Percentiles rank a stretch among this genome's conserved stretches.
These are phyloP conservation scores for Rhododendron mucronatum DNA, from an alignment of 148 eudicot genomes.

Conservation along the genomic window DNA sequence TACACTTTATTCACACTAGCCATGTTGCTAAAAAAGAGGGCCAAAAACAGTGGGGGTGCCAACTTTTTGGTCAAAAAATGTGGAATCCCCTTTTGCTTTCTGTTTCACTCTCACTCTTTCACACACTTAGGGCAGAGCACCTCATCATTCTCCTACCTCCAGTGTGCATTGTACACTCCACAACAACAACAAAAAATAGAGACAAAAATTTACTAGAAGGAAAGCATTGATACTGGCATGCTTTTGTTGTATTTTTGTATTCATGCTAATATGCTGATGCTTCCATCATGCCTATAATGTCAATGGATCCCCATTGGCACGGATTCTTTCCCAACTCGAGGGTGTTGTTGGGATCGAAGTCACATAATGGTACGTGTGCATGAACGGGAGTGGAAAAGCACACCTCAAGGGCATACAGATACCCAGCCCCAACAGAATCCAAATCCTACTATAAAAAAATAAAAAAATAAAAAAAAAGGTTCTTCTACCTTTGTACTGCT, in stretches of 20 bases:
- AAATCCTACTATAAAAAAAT: neutral
- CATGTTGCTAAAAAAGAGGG: neutral
- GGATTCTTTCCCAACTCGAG: neutral
- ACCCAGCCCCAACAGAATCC: neutral
- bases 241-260: too few relatives aligned
- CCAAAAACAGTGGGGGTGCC: neutral
- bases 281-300: neutral
- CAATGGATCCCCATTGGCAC: neutral
- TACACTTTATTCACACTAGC: neutral
- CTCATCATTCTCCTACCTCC: neutral
- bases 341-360: neutral
- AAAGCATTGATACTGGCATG: too few relatives aligned
- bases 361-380: too few relatives aligned
- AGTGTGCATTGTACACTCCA: neutral
- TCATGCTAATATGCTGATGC: neutral
- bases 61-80: neutral
- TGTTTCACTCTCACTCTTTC: constrained; percentile 4
- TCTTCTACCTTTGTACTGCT: neutral
- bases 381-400: too few relatives aligned
- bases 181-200: neutral
- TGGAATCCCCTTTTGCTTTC: neutral
- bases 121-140: neutral
- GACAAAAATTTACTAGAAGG: neutral
- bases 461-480: neutral
- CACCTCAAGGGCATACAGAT: neutral